These are phyloP conservation scores for Pichia sp. DNA, from an alignment of 1,139 yeast species.

Conservation along the genomic window DNA sequence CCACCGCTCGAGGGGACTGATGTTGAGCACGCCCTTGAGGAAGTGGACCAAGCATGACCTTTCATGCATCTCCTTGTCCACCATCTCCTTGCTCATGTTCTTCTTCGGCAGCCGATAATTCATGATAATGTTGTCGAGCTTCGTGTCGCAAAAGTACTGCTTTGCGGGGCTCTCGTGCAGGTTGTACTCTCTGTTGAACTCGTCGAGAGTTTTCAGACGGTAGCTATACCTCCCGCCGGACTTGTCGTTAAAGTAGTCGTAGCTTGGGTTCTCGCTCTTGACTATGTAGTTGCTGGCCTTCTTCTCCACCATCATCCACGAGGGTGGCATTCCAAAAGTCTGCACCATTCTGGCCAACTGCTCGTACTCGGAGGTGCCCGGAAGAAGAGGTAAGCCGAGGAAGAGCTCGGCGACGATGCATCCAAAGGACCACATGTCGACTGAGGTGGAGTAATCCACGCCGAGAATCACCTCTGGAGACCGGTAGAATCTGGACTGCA, in stretches of 20 bases:
- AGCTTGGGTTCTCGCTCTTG: constrained; percentile 32
- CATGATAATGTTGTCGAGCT: constrained; percentile 68
- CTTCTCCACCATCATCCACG: constrained; percentile 95
- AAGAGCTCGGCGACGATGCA: constrained; percentile 94
- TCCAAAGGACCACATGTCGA: constrained; percentile 98
- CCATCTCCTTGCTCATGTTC: constrained; percentile 55
- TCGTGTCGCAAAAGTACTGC: constrained; percentile 74
- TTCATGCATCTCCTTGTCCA: constrained; percentile 69
- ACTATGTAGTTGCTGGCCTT: constrained; percentile 69
- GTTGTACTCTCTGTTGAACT: constrained; percentile 54
- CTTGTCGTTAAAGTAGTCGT: constrained; percentile 9
- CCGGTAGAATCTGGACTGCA: constrained; percentile 91
- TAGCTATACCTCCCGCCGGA: constrained; percentile 34
- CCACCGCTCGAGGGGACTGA: constrained; percentile 92
- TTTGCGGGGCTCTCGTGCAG: constrained; percentile 75
- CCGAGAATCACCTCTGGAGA: constrained; percentile 96
- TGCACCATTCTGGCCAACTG: constrained; percentile 80
- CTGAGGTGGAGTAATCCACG: constrained; percentile 82
- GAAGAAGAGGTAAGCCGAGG: constrained; percentile 89
- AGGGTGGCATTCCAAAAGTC: constrained; percentile 83
- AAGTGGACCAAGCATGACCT: constrained; percentile 74
- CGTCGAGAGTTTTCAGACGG: constrained; percentile 52
- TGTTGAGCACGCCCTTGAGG: constrained; percentile 67
- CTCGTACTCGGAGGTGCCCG: constrained; percentile 92
- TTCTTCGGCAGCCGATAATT: constrained; percentile 71